These are phyloP conservation scores for Colletotrichum lupini DNA, from an alignment of 2,329 filamentous ascomycete genomes.

Conservation along the genomic window DNA sequence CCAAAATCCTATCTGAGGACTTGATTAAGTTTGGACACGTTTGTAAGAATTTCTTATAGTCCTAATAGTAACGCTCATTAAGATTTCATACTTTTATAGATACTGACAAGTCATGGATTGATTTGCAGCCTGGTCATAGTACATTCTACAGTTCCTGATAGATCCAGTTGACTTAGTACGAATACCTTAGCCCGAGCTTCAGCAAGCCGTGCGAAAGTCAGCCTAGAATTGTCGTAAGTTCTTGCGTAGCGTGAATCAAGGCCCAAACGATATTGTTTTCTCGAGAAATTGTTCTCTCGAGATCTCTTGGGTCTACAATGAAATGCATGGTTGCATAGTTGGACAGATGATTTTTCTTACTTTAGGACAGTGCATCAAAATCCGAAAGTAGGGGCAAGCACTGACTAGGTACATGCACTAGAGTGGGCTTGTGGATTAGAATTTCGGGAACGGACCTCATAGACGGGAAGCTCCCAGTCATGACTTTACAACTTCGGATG, in stretches of 20 bases:
- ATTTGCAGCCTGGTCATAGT: neutral
- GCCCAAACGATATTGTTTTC: too few species aligned
- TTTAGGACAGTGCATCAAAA: neutral
- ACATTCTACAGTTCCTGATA: neutral
- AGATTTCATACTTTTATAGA: too few species aligned
- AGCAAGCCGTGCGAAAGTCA: slow-evolving; percentile 76
- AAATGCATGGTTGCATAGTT: neutral
- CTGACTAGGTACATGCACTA: too few species aligned
- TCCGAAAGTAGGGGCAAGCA: neutral
- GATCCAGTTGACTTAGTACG: neutral
- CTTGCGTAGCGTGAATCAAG: too few species aligned
- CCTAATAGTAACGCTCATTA: too few species aligned
- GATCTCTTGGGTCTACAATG: neutral
- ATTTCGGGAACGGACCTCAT: slow-evolving; percentile 25
- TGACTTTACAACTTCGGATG: slow-evolving; percentile 21
- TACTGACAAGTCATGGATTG: neutral
- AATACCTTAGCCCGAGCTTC: neutral
- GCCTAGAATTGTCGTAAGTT: neutral
- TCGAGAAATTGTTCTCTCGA: too few species aligned
- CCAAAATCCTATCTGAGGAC: slow-evolving; percentile 85
- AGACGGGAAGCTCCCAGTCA: slow-evolving; percentile 16
- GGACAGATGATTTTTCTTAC: neutral
- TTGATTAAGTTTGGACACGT: neutral
- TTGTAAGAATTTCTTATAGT: too few species aligned
- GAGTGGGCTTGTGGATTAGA: slow-evolving; percentile 1